These are phyloP conservation scores for Elsinoe fawcettii DNA, from an alignment of 2,329 filamentous ascomycete genomes.

Conservation along the genomic window DNA sequence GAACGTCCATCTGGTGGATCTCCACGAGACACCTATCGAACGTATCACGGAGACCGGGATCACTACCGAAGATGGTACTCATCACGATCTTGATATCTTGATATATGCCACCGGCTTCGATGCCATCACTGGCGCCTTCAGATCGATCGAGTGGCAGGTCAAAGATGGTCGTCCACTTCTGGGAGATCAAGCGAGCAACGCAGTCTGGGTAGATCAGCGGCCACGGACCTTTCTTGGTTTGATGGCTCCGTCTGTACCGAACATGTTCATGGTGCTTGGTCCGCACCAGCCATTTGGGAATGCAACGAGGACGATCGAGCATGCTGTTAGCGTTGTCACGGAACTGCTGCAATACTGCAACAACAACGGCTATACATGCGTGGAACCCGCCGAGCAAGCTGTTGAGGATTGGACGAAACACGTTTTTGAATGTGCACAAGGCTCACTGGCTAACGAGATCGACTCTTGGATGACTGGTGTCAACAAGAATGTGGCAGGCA, in stretches of 20 bases:
- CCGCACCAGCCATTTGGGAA: constrained; percentile 37
- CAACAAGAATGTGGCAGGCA: constrained; percentile 43
- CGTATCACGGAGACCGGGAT: constrained; percentile 35
- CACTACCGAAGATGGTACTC: constrained; percentile 32
- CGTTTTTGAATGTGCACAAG: constrained; percentile 41
- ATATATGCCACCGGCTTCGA: constrained; percentile 41
- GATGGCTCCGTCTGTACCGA: constrained; percentile 27
- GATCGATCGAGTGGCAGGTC: constrained; percentile 31
- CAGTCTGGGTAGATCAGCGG: constrained; percentile 29
- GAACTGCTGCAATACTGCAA: constrained; percentile 21
- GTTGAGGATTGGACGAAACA: constrained; percentile 39
- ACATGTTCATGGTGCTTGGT: constrained; percentile 37
- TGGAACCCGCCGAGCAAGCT: constrained; percentile 34
- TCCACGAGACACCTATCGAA: constrained; percentile 35
- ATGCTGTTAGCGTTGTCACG: neutral
- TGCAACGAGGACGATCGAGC: constrained; percentile 37
- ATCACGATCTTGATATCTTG: constrained; percentile 38
- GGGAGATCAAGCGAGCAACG: constrained; percentile 36
- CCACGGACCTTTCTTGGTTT: constrained; percentile 35
- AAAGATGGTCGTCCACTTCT: constrained; percentile 26
- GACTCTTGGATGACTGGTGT: constrained; percentile 52
- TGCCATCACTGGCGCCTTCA: constrained; percentile 30
- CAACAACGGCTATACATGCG: constrained; percentile 31
- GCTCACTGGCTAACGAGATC: constrained; percentile 40
- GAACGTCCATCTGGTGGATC: constrained; percentile 35